phyloP scores from a whole-genome alignment of 2,329 filamentous ascomycete species.

The Aspergillus sp. region DNA sequence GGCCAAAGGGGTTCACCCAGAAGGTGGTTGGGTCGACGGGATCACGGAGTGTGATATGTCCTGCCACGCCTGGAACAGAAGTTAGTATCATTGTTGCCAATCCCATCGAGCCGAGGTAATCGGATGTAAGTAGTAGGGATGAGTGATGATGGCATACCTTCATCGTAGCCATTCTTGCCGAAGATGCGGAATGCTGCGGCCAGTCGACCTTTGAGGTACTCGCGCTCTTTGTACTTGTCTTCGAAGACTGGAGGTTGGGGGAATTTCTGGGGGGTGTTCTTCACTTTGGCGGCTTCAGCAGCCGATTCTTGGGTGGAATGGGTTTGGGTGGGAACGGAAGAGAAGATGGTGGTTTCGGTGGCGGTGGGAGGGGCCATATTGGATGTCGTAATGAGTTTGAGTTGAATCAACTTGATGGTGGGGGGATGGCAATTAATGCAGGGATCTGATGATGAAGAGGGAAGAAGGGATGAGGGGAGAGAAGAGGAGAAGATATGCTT shows the following conservation, averaged over 20 bases:
- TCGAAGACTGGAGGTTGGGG: conserved; percentile 42
- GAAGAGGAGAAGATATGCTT: too few species aligned
- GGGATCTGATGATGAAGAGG: too few species aligned
- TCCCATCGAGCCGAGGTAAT: not conserved
- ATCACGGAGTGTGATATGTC: conserved; percentile 64
- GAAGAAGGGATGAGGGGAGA: too few species aligned
- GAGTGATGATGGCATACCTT: conserved; percentile 32
- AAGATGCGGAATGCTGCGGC: conserved; percentile 61
- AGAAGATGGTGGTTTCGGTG: conserved; percentile 19
- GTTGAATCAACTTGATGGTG: not conserved
- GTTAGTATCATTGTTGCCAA: not conserved
- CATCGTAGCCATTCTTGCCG: conserved; percentile 59
- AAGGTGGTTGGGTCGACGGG: conserved; percentile 62
- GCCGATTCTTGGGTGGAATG: conserved; percentile 27
- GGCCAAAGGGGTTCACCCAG: conserved; percentile 69
- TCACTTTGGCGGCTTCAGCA: conserved; percentile 32
- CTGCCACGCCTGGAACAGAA: conserved; percentile 54
- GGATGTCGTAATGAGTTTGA: not conserved
- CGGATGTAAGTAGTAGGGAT: not conserved
- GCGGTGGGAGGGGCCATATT: conserved; percentile 20
- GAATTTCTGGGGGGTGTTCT: conserved; percentile 27
- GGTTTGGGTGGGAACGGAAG: conserved; percentile 19
- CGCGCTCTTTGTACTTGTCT: conserved; percentile 50
- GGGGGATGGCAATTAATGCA: not conserved
- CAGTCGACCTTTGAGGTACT: conserved; percentile 58